These are phyloP conservation scores for Hylodesmum podocarpum DNA, from an alignment of 306 rosid species.

Conservation along the genomic window DNA sequence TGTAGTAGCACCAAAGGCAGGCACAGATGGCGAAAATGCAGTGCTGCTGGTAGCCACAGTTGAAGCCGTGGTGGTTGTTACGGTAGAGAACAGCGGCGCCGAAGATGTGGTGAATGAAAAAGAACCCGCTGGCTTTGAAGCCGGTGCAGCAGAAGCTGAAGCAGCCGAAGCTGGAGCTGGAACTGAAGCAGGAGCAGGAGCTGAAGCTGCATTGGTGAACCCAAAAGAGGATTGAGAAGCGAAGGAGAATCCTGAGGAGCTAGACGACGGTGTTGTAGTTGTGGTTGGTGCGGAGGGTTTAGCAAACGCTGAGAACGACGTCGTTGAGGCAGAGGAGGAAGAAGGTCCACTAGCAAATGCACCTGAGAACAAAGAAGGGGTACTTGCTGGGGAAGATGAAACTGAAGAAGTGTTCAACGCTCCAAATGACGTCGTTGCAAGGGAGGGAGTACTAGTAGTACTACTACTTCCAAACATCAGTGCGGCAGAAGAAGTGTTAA, in stretches of 20 bases:
- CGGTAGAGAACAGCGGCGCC: constrained; percentile 52
- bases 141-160: constrained; percentile 27
- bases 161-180: constrained; percentile 35
- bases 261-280: constrained; percentile 42
- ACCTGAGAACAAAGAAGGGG: constrained; percentile 40
- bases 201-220: constrained; percentile 41
- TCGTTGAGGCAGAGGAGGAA: constrained; percentile 35
- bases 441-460: no score
- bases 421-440: constrained; percentile 15
- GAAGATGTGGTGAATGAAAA: constrained; percentile 51
- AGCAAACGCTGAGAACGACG: constrained; percentile 36
- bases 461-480: neutral
- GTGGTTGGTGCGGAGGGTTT: constrained; percentile 41
- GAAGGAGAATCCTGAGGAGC: constrained; percentile 50
- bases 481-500: neutral
- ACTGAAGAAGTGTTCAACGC: neutral
- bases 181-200: constrained; percentile 42
- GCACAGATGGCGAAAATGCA: constrained; percentile 41
- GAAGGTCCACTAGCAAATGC: constrained; percentile 37
- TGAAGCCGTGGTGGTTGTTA: constrained; percentile 52
- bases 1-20: constrained; percentile 38
- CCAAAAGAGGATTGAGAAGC: constrained; percentile 55
- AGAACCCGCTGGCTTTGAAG: constrained; percentile 41
- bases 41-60: constrained; percentile 48
- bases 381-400: constrained; percentile 38